Percentiles rank a stretch among this genome's conserved stretches.
Conservation (phyloP, 2,329 filamentous ascomycete genomes). For the Fusarium marasasianum region DNA sequence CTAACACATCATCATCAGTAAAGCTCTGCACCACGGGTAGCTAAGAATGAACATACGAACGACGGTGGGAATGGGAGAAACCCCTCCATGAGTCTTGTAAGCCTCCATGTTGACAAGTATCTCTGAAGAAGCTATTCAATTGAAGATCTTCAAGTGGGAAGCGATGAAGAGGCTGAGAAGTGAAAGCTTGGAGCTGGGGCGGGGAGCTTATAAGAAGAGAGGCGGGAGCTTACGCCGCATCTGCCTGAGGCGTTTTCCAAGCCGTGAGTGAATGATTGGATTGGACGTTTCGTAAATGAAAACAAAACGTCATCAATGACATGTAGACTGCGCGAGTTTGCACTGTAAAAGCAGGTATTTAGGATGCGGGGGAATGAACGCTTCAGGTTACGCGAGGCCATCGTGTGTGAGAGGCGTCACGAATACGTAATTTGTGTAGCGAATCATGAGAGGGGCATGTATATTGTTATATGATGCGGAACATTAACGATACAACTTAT, state of each 20-base stretch:
- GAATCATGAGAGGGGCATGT: neutral
- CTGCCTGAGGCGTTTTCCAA: slow-evolving; percentile 12
- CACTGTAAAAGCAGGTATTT: slow-evolving; percentile 34
- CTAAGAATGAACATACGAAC: slow-evolving; percentile 37
- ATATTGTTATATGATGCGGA: slow-evolving; percentile 6
- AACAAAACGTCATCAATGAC: slow-evolving; percentile 43
- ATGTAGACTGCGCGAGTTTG: slow-evolving; percentile 34
- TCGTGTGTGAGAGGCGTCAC: slow-evolving; percentile 35
- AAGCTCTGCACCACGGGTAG: neutral
- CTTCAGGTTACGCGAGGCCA: slow-evolving; percentile 7
- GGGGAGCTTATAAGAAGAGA: slow-evolving; percentile 21
- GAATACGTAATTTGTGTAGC: slow-evolving; percentile 37
- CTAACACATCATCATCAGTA: slow-evolving; percentile 21
- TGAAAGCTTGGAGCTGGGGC: neutral
- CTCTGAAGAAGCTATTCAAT: neutral
- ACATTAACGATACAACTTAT: neutral
- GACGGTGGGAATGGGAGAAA: slow-evolving; percentile 43
- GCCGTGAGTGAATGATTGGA: neutral
- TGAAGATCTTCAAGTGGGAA: neutral
- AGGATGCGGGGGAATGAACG: slow-evolving; percentile 29
- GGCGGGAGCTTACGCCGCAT: slow-evolving; percentile 22
- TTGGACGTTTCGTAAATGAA: neutral
- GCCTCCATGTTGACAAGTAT: slow-evolving; percentile 27
- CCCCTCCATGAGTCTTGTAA: slow-evolving; percentile 26
- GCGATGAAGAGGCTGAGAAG: slow-evolving; percentile 6